Evolutionary conservation across 2,329 filamentous ascomycete genomes (phyloP).

Genomic region (Drechslera avenae): DNA sequence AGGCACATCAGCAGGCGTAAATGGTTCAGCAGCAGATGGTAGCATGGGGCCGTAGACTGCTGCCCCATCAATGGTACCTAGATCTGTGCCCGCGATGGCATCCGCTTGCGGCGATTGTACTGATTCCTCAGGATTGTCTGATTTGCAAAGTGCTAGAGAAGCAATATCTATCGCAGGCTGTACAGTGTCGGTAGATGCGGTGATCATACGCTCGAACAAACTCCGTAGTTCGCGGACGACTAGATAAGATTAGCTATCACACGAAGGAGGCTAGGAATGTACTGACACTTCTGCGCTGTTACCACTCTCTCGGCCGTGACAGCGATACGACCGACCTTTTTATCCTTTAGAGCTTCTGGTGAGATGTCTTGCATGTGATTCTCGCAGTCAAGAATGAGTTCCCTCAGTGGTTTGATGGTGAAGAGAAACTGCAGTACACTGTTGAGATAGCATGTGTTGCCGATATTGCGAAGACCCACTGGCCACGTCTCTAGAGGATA

Average conservation of each 20-base stretch:
- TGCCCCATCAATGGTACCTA: slow-evolving; percentile 53
- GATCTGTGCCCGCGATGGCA: slow-evolving; percentile 47
- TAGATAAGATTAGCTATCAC: slow-evolving; percentile 45
- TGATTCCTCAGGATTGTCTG: slow-evolving; percentile 49
- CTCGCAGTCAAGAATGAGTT: slow-evolving; percentile 79
- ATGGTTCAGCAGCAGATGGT: slow-evolving; percentile 34
- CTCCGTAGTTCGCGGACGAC: slow-evolving; percentile 74
- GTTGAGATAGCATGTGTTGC: slow-evolving; percentile 98
- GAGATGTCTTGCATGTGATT: slow-evolving; percentile 70
- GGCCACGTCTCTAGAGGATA: slow-evolving; percentile 64
- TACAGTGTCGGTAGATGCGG: slow-evolving; percentile 65
- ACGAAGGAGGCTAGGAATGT: slow-evolving; percentile 45
- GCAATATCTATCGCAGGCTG: slow-evolving; percentile 78
- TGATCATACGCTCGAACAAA: slow-evolving; percentile 74
- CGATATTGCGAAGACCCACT: slow-evolving; percentile 88
- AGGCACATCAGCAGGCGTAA: neutral
- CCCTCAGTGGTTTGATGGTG: slow-evolving; percentile 78
- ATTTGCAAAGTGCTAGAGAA: slow-evolving; percentile 73
- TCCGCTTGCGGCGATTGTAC: slow-evolving; percentile 52
- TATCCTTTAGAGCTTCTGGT: slow-evolving; percentile 65
- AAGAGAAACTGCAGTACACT: slow-evolving; percentile 96
- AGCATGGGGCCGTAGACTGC: slow-evolving; percentile 54
- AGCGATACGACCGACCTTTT: slow-evolving; percentile 76
- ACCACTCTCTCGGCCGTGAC: slow-evolving; percentile 64
- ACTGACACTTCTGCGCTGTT: slow-evolving; percentile 75